Base-by-base conservation (phyloP, 371 early-diverging fungal genomes). In the Cokeromyces recurvatus region DNA sequence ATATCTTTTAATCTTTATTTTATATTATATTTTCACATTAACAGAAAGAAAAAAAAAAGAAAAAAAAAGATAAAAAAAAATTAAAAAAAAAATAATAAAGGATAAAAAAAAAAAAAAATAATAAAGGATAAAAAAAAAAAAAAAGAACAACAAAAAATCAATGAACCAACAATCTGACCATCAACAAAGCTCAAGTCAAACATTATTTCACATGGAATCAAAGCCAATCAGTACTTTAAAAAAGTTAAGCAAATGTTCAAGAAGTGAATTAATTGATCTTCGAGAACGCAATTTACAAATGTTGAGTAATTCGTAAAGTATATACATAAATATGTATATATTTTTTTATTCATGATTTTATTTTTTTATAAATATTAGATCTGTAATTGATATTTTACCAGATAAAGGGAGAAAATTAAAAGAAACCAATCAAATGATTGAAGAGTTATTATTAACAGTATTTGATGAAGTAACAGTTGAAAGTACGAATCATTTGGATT, bases 371-470 rank as follows among this genome's bases (percentile, higher is more conserved):
- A n/a, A n/a, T n/a, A n/a, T n/a, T 32, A 57, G 57, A 5, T 46
- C 47, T 9, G 23, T 57, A 11, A 42, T 57, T 8, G 46, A 38
- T 27, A 57, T 51, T 19, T 34, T 57, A 19, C 57, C 57, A n/a
- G 57, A 57, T 37, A 57, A 57, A 46, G 57, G 57, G 4, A 51
- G 42, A 7, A 57, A 47, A 29, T 22, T 57, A 32, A 51, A 24
- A 51, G 57, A 57, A 27, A 51, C 51, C 25, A 51, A 51, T 46
- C 38, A 51, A 27, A 37, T 51, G 11, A 57, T 57, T 38, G 51
- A 51, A 8, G 36, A 19, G 2, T 27, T 57, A 15, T 41, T 57
- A 8, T n/a, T 37, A 14, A 45, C 38, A 38, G 12, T 23, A 2
- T 25, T 27, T 17, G 56, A 50, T 42, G 45, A 36, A 27, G 40